Base-by-base conservation (phyloP, 2,329 filamentous ascomycete genomes). In the Colletotrichum graminicola region DNA sequence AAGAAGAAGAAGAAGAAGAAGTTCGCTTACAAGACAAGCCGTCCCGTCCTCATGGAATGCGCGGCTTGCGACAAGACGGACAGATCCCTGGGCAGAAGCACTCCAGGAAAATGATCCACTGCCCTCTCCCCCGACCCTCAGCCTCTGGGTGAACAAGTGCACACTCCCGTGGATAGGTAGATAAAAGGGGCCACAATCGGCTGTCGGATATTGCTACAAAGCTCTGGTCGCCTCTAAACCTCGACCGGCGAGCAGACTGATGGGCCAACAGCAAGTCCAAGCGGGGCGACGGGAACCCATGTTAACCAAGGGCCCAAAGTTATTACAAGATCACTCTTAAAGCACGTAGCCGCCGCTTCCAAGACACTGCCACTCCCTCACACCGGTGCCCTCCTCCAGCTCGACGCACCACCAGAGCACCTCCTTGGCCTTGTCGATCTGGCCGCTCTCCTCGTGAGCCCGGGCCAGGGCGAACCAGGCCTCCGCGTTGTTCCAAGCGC, bases 351-450 rank as follows among this genome's bases (percentile, higher is more conserved):
- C 88, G 26, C 90, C 90, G 61, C 86, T 86, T 4, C 89, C 91
- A 36, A 94, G 86, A 75, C 88, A 91, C 39, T 85, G 87, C 96
- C 95, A 98, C 70, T 89, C 88, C 68, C 96, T 89, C 59, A 97
- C 88, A 0, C 92, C 94, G 74, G 89, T 90, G 10, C 90, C 90
- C 79, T 99, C 95, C 79, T 98, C 96, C 39, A 99, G 85, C 81
- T 98, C 94, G 16, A 99, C 93, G 76, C 95, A 97, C 94, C 95
- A 98, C 96, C 96, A 98, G 8, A 98, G 86, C 56, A 95, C 94
- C 76, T 96, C 93, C 83, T 95, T 97, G 18, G 96, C 93, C 84
- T 95, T 97, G 47, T 96, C 93, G 1, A 90, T 82, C 83, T 97
- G 93, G 0, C 92, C 93, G 68, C 93, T 93, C 78, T 94, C 90